These are phyloP conservation scores for Tubosaeta sp. DNA, from an alignment of 768 basidiomycete species.

Conservation along the genomic window DNA sequence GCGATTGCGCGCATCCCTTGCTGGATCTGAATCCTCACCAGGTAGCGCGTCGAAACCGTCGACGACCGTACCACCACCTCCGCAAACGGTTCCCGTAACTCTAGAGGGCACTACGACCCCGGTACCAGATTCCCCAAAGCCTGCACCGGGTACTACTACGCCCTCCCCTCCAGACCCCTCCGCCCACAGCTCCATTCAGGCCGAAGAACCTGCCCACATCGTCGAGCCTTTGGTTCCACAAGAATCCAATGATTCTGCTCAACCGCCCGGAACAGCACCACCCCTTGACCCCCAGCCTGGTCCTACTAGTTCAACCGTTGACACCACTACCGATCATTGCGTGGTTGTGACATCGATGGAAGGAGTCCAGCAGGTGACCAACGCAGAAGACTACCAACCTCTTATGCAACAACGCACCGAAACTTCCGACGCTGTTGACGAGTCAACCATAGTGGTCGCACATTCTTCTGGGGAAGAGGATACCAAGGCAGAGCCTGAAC, in stretches of 20 bases:
- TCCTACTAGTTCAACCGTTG: background rate
- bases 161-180: background rate
- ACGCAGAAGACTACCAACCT: background rate
- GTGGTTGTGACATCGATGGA: background rate
- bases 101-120: conserved; percentile 39
- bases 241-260: background rate
- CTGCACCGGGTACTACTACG: background rate
- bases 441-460: background rate
- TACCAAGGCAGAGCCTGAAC: background rate
- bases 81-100: conserved; percentile 13
- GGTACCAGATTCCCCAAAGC: conserved; percentile 38
- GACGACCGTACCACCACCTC: conserved; percentile 39
- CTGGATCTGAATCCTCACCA: conserved; percentile 51
- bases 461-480: conserved; percentile 1
- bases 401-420: background rate
- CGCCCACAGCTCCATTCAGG: background rate
- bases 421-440: background rate
- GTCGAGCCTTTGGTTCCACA: background rate
- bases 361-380: background rate
- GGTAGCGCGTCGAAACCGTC: conserved; percentile 40
- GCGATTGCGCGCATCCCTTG: conserved; percentile 62
- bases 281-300: background rate
- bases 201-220: background rate
- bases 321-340: background rate
- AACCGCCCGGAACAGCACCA: background rate